Evolutionary conservation across 208 protist genomes (phyloP), one percentile per base, ranked within the genome.

Genomic region (Crithidia fasciculata): DNA sequence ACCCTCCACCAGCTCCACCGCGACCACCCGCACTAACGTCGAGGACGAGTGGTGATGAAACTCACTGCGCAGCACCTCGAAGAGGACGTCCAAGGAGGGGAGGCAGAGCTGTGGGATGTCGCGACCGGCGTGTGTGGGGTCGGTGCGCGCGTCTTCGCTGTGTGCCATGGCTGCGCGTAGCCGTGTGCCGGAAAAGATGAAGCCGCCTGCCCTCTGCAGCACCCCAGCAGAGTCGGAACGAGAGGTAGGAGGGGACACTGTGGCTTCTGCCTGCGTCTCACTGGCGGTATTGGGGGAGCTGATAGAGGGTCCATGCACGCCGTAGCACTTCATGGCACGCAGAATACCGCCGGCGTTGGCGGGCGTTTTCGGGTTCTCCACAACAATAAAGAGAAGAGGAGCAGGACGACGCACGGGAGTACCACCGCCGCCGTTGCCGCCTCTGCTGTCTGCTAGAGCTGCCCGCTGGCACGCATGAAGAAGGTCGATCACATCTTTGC

Each of bases 281-380:
- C 28, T 28, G 28, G 28, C 28, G 37, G 52, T 44, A 37, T n/a
- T 44, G 61, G 43, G 0, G 53, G 61, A 53, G 39, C 5, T 39
- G 0, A 19, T 10, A 5, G 37, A 68, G 2, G 74, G 74, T 8
- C 74, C 74, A 53, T 47, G 60, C 44, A 80, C 45, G 9, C 74
- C 74, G 45, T 80, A 74, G 54, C 81, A 91, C 44, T 75, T 77
- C 83, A 93, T 86, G 15, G 88, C 85, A 40, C 88, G 83, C 16
- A 93, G 72, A 50, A 93, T 91, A 65, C 85, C 84, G 39, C 88
- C 88, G 10, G 83, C 43, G 59, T 93, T 93, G 10, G 81, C 78
- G 2, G 88, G 88, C 10, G 85, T 93, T 63, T 93, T 93, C 0
- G 88, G 85, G 65, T 93, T 91, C 47, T 89, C 85, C 3, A 93